Base-by-base conservation (phyloP, 1,284 basidiomycete species). In the Ceratobasidium sp. region DNA sequence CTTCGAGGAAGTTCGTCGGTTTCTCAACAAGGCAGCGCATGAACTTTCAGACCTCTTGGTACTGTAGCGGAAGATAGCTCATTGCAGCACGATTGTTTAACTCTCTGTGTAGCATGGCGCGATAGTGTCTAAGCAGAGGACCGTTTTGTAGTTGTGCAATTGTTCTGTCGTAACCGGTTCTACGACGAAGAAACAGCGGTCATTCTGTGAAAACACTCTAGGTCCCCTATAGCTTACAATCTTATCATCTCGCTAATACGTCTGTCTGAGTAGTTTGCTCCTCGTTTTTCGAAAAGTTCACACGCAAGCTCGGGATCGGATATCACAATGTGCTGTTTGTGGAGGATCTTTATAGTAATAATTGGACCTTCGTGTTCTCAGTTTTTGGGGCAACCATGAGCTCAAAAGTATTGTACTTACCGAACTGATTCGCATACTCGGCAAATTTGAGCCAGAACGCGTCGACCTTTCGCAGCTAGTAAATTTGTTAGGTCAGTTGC, bases 381-480 rank as follows among this genome's bases (percentile, higher is more conserved):
- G 2, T 64, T 5, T 6, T 17, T 17, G 20, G n/a, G 42, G 33
- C 23, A 64, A 3, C 15, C 6, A 42, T n/a, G n/a, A 40, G 12
- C 7, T n/a, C n/a, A n/a, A n/a, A 10, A 28, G 40, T 28, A 54
- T 33, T 44, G 2, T 5, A 56, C 54, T 23, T 7, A 67, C 65
- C 65, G 50, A 48, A 28, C 5, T 48, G 1, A 46, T 48, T 46
- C 15, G 40, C 44, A 20, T 67, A 67, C 44, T 67, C 65, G 5
- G 33, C 40, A 26, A 67, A 17, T 26, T 46, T 67, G 13, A 67
- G n/a, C 65, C 65, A 67, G 33, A 67, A 67, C 40, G 65, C 65
- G 20, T 26, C 42, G 2, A 46, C 65, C 7, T 50, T 42, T 23
- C 33, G 12, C 42, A 44, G 12, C 40, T 44, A 67, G 9, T 9